Conservation (phyloP, 768 basidiomycete genomes). For the Kwoniella dejecticola region DNA sequence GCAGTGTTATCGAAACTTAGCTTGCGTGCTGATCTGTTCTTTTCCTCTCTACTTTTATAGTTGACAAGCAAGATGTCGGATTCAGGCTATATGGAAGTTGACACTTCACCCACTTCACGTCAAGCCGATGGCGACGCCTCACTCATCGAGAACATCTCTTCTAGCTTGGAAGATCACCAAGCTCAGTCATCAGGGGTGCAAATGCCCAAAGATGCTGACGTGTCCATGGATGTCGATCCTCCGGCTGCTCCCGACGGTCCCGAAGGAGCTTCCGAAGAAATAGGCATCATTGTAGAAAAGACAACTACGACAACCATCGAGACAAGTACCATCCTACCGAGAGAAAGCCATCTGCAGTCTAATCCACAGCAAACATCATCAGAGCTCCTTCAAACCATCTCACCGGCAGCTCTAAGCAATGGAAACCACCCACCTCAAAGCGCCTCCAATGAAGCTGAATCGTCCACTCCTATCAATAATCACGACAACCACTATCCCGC, state of each 20-base stretch:
- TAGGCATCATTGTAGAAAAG: not conserved
- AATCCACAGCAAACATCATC: not conserved
- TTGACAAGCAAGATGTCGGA: slow-evolving; percentile 8
- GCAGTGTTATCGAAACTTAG: too few species aligned
- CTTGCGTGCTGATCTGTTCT: too few species aligned
- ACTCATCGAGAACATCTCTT: not conserved
- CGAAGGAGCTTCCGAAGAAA: not conserved
- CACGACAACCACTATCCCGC: not conserved
- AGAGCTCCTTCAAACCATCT: not conserved
- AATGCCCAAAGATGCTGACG: too few species aligned
- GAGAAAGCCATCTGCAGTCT: too few species aligned
- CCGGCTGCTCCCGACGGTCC: not conserved
- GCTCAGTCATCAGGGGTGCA: not conserved
- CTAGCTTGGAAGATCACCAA: not conserved
- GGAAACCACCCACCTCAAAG: not conserved
- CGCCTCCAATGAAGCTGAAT: not conserved
- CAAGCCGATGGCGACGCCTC: not conserved
- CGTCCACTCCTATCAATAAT: not conserved
- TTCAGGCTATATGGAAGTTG: slow-evolving; percentile 16
- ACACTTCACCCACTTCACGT: slow-evolving; percentile 5
- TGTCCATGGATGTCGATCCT: slow-evolving; percentile 15
- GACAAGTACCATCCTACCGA: not conserved
- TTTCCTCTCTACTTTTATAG: too few species aligned
- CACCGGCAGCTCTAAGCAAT: not conserved
- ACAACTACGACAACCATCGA: slow-evolving; percentile 16